Base-by-base conservation (phyloP, 2,329 filamentous ascomycete species). In the Xenoacremonium recifei region DNA sequence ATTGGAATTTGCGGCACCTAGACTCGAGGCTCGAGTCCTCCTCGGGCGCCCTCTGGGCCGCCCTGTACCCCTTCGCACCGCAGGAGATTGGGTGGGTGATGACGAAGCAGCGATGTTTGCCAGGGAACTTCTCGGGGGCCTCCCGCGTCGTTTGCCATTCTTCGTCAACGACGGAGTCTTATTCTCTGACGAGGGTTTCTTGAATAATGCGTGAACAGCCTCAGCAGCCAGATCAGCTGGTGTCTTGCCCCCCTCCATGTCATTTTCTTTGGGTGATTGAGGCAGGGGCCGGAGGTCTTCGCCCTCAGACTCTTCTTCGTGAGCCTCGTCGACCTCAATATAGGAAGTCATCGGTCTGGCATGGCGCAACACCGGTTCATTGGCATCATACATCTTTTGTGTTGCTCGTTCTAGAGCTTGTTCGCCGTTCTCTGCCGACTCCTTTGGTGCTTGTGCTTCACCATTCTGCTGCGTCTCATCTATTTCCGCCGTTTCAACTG, bases 281-380 rank as follows among this genome's bases (percentile, higher is more conserved):
- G 44, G 19, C 32, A 9, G 21, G 21, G 15, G 27, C 3, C 15
- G 33, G 16, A 19, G 16, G 13, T 44, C 31, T 27, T 40, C 37
- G 44, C 67, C 41, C n/a, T 61, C 49, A 25, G 72, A 67, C 10
- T 73, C 62, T 13, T 70, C 70, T 21, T 77, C 72, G 4, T 70
- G 67, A 6, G 64, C 61, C 17, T 67, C 67, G 7, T 57, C 73
- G 2, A 66, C 56, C 36, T 78, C 75, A 3, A 71, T 61, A 40
- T 80, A 80, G 2, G 76, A 77, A 21, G 67, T 50, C 50, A 61
- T 70, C 5, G 77, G 76, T 48, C 72, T 76, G 7, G 77, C 74
- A 45, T 78, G 75, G 17, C 77, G 68, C 16, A 80, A 62, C 10
- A 65, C 60, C 17, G 75, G 75, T 21, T 73, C 64, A 15, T 78